Base-by-base conservation (phyloP, 2,329 filamentous ascomycete species). In the Apiospora sp. region DNA sequence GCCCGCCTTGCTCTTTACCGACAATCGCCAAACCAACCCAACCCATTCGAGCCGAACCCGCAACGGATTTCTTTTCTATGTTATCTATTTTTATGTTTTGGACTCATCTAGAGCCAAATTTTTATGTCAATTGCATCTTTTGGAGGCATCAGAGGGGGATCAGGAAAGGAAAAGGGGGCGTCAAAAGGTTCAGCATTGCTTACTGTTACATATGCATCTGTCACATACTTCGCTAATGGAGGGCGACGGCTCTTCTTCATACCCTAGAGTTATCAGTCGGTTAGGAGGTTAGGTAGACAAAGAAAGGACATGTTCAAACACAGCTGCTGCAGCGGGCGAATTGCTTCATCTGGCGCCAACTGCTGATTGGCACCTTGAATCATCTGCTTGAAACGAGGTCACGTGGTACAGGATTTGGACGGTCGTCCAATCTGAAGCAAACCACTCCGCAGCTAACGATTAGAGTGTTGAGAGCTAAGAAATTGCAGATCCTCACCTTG, bases 91-190 rank as follows among this genome's bases (percentile, higher is more conserved):
- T n/a, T n/a, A n/a, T n/a, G n/a, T 37, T 37, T 37, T n/a, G 16
- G 58, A 3, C 30, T 41, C 34, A 12, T 4, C 27, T 41, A n/a
- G 58, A 41, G 58, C 58, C 58, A 64, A 8, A n/a, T n/a, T n/a
- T n/a, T n/a, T n/a, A n/a, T n/a, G n/a, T n/a, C n/a, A n/a, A n/a
- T 64, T 64, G 58, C 58, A 64, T 64, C 34, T 37, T 61, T 19
- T 10, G 54, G 54, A 5, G 54, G 30, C 30, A 37, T 61, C 3
- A 0, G 54, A 37, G 30, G 24, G n/a, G n/a, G n/a, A n/a, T n/a
- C n/a, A n/a, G n/a, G n/a, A n/a, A n/a, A n/a, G n/a, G n/a, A n/a
- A 37, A 41, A 61, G 16, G 22, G 5, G 54, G 30, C 34, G 30
- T 61, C 30, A 12, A 61, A 5, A 3, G 54, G 54, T 37, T 41